A percentile compares a stretch with the other conserved stretches of the same genome.
phyloP scores from a whole-genome alignment of 805 yeast species.

The Lipomyces anomalus region DNA sequence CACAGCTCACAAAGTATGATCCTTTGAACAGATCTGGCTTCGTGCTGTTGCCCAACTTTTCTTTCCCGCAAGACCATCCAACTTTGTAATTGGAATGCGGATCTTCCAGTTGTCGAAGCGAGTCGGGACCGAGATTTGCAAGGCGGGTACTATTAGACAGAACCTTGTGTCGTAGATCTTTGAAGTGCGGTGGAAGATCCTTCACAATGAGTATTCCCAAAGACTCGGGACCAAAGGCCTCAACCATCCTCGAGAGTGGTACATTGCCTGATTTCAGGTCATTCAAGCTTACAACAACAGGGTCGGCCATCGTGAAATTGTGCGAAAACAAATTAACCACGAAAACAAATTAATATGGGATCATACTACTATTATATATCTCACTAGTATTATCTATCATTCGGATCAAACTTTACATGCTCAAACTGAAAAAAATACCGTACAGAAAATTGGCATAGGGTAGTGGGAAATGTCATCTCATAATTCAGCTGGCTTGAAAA shows the following conservation, averaged over 20 bases:
- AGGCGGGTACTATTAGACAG: slow-evolving; percentile 38
- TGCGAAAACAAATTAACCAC: no score
- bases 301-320: no score
- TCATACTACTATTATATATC: no score
- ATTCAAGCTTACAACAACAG: slow-evolving; percentile 5
- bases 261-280: slow-evolving; percentile 30
- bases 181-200: slow-evolving; percentile 13
- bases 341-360: no score
- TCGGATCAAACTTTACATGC: no score
- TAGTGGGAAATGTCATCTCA: no score
- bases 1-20: slow-evolving; percentile 54
- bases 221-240: slow-evolving; percentile 52
- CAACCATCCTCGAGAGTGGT: no score
- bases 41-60: slow-evolving; percentile 42
- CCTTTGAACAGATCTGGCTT: slow-evolving; percentile 49
- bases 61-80: slow-evolving; percentile 60
- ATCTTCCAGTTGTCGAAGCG: slow-evolving; percentile 37
- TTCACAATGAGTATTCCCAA: slow-evolving; percentile 49
- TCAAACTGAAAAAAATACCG: no score
- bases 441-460: no score
- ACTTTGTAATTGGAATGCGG: slow-evolving; percentile 49
- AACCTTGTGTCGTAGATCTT: slow-evolving; percentile 39
- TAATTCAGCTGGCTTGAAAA: no score
- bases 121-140: slow-evolving; percentile 6
- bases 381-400: no score